Evolutionary conservation across 2,329 filamentous ascomycete genomes (phyloP).

Genomic region (Aspergillus carbonarius): DNA sequence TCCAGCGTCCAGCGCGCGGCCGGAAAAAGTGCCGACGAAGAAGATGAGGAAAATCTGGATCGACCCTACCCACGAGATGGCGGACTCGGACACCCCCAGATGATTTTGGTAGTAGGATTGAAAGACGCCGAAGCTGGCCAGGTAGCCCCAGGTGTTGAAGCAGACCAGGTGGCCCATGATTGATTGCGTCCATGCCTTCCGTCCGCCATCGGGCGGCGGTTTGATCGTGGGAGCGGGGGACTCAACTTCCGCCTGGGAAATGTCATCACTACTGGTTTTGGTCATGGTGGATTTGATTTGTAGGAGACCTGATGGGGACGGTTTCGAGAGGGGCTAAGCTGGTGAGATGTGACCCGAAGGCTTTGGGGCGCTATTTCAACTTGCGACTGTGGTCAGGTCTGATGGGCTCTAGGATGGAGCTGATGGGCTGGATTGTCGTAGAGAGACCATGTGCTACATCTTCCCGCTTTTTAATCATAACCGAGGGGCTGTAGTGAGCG

Average conservation of each 20-base stretch:
- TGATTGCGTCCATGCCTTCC: slow-evolving; percentile 22
- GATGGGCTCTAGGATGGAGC: background rate
- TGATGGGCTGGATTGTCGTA: background rate
- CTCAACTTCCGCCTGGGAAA: background rate
- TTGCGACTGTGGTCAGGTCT: background rate
- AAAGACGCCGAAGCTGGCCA: slow-evolving; percentile 8
- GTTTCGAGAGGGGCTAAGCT: background rate
- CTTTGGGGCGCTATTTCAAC: background rate
- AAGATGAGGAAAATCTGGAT: slow-evolving; percentile 17
- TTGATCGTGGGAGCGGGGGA: background rate
- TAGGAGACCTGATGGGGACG: background rate
- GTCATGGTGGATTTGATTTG: background rate
- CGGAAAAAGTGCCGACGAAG: slow-evolving; percentile 24
- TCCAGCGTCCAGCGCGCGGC: slow-evolving; percentile 42
- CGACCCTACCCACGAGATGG: slow-evolving; percentile 16
- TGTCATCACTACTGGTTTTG: background rate
- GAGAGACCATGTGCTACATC: background rate
- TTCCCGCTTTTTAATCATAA: background rate
- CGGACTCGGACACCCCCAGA: background rate
- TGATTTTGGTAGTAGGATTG: background rate
- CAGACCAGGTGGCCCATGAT: slow-evolving; percentile 15
- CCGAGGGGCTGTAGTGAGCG: background rate
- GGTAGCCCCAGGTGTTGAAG: slow-evolving; percentile 19
- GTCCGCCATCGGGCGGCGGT: slow-evolving; percentile 22
- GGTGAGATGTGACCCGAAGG: background rate